Conservation (phyloP, 2,329 filamentous ascomycete genomes). For the Alternaria alternata region DNA sequence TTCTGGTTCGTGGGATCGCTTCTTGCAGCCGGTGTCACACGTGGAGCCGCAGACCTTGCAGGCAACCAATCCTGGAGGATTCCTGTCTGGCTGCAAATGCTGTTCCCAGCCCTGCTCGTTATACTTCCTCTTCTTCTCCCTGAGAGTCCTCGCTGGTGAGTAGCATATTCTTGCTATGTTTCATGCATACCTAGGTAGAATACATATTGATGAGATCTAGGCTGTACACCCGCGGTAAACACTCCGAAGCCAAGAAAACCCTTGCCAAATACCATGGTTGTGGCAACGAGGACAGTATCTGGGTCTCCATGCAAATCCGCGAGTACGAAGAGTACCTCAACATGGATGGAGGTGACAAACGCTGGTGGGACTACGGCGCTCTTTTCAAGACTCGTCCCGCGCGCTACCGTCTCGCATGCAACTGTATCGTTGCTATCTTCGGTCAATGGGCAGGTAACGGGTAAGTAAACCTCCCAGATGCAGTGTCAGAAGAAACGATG, state of each 20-base stretch:
- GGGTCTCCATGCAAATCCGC: slow-evolving; percentile 42
- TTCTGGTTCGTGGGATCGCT: slow-evolving; percentile 55
- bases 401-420: slow-evolving; percentile 60
- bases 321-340: slow-evolving; percentile 61
- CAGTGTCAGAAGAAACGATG: not conserved
- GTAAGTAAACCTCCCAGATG: not conserved
- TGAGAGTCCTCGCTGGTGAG: slow-evolving; percentile 53
- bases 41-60: slow-evolving; percentile 27
- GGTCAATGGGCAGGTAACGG: slow-evolving; percentile 55
- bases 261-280: slow-evolving; percentile 64
- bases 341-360: slow-evolving; percentile 63
- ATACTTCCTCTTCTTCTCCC: slow-evolving; percentile 61
- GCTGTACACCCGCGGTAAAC: slow-evolving; percentile 62
- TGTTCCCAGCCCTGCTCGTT: slow-evolving; percentile 52
- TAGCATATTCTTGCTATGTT: not conserved
- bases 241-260: slow-evolving; percentile 61
- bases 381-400: slow-evolving; percentile 59
- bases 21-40: slow-evolving; percentile 36
- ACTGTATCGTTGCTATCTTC: slow-evolving; percentile 62
- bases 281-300: slow-evolving; percentile 50
- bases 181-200: not conserved
- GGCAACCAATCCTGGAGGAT: slow-evolving; percentile 33
- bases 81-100: slow-evolving; percentile 39
- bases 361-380: slow-evolving; percentile 66
- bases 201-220: slow-evolving; percentile 50